These are phyloP conservation scores for Aspergillus carlsbadensis DNA, from an alignment of 495 filamentous ascomycete species.

Conservation along the genomic window DNA sequence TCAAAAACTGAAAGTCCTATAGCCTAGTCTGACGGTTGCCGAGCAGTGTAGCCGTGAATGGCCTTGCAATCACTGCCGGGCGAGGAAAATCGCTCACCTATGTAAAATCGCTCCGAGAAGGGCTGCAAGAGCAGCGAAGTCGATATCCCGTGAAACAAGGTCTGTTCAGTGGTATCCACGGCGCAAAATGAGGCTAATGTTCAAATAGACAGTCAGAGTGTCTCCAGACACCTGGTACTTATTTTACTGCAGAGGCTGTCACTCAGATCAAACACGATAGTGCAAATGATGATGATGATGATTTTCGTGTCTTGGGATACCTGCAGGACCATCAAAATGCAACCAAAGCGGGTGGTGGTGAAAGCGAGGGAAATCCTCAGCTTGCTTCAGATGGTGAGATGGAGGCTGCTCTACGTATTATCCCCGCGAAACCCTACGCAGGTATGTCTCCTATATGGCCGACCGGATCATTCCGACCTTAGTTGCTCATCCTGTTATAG, in stretches of 20 bases:
- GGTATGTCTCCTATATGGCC: too few relatives aligned
- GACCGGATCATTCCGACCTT: too few relatives aligned
- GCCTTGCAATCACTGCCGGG: slow-evolving; percentile 37
- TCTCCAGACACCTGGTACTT: neutral
- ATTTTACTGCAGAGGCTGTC: neutral
- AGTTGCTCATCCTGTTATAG: slow-evolving; percentile 25
- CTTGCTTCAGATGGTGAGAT: slow-evolving; percentile 19
- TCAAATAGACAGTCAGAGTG: neutral
- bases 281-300: slow-evolving; percentile 12
- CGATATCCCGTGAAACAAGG: slow-evolving; percentile 1
- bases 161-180: slow-evolving; percentile 12
- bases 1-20: too few relatives aligned
- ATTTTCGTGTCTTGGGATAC: slow-evolving; percentile 28
- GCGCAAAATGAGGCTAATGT: slow-evolving; percentile 28
- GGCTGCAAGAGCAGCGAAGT: slow-evolving; percentile 1
- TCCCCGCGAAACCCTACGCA: slow-evolving; percentile 34
- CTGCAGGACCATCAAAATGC: slow-evolving; percentile 20
- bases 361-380: neutral
- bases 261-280: neutral
- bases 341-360: neutral
- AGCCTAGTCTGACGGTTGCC: slow-evolving; percentile 9
- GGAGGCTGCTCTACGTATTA: slow-evolving; percentile 21
- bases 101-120: slow-evolving; percentile 27
- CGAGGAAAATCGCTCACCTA: slow-evolving; percentile 29
- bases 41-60: slow-evolving; percentile 34